Conservation (phyloP, 75 land plant species). For the Cupressus sempervirens region DNA sequence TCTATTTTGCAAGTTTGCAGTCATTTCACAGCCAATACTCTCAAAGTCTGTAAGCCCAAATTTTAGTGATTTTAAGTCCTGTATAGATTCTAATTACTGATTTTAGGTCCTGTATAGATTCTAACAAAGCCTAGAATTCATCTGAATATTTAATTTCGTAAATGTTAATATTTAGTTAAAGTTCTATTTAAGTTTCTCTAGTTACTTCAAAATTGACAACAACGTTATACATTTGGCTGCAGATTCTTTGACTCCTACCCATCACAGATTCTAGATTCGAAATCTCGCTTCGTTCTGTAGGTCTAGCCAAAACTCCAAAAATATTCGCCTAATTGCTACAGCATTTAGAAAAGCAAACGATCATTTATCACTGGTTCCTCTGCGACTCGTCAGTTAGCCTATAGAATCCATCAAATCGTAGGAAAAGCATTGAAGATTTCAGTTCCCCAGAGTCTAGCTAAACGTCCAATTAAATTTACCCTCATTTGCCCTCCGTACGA, state of each 20-base stretch:
- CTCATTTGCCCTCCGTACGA: background rate
- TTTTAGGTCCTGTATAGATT: too few species aligned
- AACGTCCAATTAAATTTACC: background rate
- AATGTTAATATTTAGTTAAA: background rate
- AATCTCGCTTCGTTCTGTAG: too few species aligned
- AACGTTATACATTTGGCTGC: too few species aligned
- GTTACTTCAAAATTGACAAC: background rate
- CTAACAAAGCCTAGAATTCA: background rate
- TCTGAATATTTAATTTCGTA: background rate
- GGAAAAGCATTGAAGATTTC: background rate
- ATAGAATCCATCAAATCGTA: background rate
- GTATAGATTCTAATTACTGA: background rate
- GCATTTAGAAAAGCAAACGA: too few species aligned
- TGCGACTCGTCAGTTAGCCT: background rate
- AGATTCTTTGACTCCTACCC: too few species aligned
- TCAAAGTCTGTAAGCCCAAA: background rate
- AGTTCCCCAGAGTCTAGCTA: background rate
- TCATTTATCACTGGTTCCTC: too few species aligned
- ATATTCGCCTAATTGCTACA: too few species aligned
- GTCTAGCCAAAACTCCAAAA: too few species aligned
- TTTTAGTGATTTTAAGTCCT: background rate
- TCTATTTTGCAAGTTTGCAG: too few species aligned
- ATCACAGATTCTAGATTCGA: too few species aligned
- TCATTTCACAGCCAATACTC: too few species aligned
- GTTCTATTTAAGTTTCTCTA: background rate